Base-by-base conservation (phyloP, 306 rosid genomes). In the Alnus rubra region DNA sequence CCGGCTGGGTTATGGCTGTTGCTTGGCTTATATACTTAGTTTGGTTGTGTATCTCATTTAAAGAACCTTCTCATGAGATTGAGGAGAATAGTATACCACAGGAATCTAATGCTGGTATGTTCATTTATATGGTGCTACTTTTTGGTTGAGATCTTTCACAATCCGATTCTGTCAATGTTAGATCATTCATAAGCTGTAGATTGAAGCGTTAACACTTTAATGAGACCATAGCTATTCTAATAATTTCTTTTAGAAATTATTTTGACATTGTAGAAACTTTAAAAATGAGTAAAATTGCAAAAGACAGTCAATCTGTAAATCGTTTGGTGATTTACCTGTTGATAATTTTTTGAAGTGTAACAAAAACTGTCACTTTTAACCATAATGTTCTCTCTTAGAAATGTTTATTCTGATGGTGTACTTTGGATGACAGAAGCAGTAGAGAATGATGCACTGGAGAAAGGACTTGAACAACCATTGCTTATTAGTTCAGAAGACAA, bases 1-100 rank as follows among this genome's bases (percentile, higher is more conserved):
- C 99, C 54, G 99, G 99, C 54, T 96, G 99, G 99, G 93, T 93
- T 73, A 96, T 96, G 99, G 87, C 96, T 76, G 69, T 86, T 65
- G 94, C 97, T 69, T 96, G 99, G 99, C 87, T 96, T 64, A 9
- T 96, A 59, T 96, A 96, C 81, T 89, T 96, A 7, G 7, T 88
- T 68, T 96, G 96, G 99, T 71, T 91, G 83, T 93, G 93, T 63
- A 86, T 93, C 80, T 76, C 91, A 80, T 96, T 96, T 82, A 92
- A 81, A 86, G 99, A 96, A 84, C 99, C 99, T 83, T 60, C 84
- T 64, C 98, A 11, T 86, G 91, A 84, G 50, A 73, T 52, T 50
- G 93, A 84, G 33, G 93, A 80, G 78, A 67, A 33, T 82, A 82
- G 52, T 44, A 35, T n/a, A 31, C 86, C 82, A 12, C 82, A 74